Percentiles rank a stretch among this genome's conserved stretches.
phyloP scores from a whole-genome alignment of 23 red algal genomes.

The Gracilaria vermiculophylla region DNA sequence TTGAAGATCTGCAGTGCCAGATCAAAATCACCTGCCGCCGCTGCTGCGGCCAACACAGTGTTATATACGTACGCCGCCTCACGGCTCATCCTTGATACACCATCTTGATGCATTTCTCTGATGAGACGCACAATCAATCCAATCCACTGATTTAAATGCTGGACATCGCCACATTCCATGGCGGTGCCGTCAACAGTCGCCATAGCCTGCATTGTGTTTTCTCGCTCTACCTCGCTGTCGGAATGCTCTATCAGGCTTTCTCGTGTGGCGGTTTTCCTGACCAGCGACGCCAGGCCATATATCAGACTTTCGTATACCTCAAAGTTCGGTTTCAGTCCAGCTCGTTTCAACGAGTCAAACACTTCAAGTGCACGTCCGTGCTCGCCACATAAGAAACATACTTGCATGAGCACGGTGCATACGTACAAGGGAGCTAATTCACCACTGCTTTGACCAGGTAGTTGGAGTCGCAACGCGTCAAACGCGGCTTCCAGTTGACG shows the following conservation, averaged over 20 bases:
- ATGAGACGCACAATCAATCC: conserved; percentile 14
- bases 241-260: neutral
- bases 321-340: conserved; percentile 59
- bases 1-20: conserved; percentile 52
- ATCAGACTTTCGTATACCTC: conserved; percentile 70
- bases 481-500: conserved; percentile 32
- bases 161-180: neutral
- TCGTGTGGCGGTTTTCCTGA: neutral
- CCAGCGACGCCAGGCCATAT: conserved; percentile 35
- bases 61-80: conserved; percentile 58
- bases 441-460: neutral
- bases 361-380: conserved; percentile 59
- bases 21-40: conserved; percentile 26
- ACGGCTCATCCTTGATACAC: conserved; percentile 20
- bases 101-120: conserved; percentile 46
- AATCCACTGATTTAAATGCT: neutral
- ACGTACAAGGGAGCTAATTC: conserved; percentile 52
- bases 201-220: neutral
- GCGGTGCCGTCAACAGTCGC: neutral
- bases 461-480: conserved; percentile 10
- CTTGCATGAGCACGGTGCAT: conserved; percentile 64
- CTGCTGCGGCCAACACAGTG: conserved; percentile 37
- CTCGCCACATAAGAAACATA: conserved; percentile 30
- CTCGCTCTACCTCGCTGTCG: neutral
- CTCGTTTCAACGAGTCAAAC: conserved; percentile 53